Evolutionary conservation across 768 basidiomycete species (phyloP).

Genomic region (Roridomyces roridus): DNA sequence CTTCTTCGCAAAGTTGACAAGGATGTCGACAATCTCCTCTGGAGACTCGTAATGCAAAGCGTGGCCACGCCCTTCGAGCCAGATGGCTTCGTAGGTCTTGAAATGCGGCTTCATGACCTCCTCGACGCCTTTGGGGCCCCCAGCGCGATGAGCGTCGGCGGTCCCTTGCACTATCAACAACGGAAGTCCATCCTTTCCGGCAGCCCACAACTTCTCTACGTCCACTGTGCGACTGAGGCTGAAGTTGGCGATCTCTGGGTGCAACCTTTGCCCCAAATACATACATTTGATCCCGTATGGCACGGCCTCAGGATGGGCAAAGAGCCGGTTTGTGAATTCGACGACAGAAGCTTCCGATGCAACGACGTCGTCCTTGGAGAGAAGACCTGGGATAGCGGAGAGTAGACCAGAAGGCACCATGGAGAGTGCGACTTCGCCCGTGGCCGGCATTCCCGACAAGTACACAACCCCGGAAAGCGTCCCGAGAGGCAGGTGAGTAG

Average conservation of each 20-base stretch:
- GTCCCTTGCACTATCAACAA: constrained; percentile 25
- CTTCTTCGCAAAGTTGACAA: neutral
- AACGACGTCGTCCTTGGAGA: constrained; percentile 27
- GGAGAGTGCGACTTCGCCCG: constrained; percentile 26
- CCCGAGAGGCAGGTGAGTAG: constrained; percentile 30
- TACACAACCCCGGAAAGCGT: constrained; percentile 37
- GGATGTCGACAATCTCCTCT: constrained; percentile 29
- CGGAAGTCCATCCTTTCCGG: constrained; percentile 31
- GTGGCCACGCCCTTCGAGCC: constrained; percentile 36
- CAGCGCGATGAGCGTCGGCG: constrained; percentile 30
- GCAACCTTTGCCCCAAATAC: constrained; percentile 29
- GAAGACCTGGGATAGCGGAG: constrained; percentile 28
- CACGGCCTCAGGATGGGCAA: constrained; percentile 30
- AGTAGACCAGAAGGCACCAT: constrained; percentile 28
- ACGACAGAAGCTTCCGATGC: constrained; percentile 24
- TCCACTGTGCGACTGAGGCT: constrained; percentile 32
- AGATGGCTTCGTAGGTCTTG: constrained; percentile 34
- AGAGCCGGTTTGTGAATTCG: constrained; percentile 34
- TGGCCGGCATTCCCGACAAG: constrained; percentile 31
- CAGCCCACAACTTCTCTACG: constrained; percentile 29
- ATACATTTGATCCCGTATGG: constrained; percentile 30
- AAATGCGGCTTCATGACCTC: constrained; percentile 35
- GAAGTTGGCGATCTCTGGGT: constrained; percentile 23
- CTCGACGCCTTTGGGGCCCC: constrained; percentile 27
- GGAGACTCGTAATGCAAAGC: constrained; percentile 36